These are phyloP conservation scores for Alternaria sp. DNA, from an alignment of 2,329 filamentous ascomycete species.

Conservation along the genomic window DNA sequence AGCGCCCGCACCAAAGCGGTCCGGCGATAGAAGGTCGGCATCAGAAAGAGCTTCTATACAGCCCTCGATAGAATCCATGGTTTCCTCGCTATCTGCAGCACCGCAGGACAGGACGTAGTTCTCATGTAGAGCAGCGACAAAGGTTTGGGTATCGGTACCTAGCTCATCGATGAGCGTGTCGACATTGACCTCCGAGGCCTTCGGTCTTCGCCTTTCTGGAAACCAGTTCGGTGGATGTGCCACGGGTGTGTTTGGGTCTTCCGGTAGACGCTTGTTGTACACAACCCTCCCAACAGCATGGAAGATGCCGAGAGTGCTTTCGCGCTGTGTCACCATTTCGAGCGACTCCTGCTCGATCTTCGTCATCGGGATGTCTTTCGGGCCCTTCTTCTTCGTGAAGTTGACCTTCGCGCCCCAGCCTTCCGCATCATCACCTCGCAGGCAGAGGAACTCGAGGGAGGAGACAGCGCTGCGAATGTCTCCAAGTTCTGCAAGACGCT, in stretches of 20 bases:
- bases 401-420: slow-evolving; percentile 82
- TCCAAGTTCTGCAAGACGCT: slow-evolving; percentile 81
- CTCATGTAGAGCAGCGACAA: slow-evolving; percentile 88
- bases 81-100: slow-evolving; percentile 61
- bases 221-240: slow-evolving; percentile 56
- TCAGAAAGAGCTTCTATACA: slow-evolving; percentile 88
- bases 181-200: slow-evolving; percentile 52
- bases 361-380: slow-evolving; percentile 69
- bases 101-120: slow-evolving; percentile 90
- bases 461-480: slow-evolving; percentile 94
- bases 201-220: slow-evolving; percentile 52
- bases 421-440: slow-evolving; percentile 78
- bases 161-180: slow-evolving; percentile 89
- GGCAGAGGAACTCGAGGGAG: slow-evolving; percentile 87
- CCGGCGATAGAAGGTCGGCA: slow-evolving; percentile 81
- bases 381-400: slow-evolving; percentile 63
- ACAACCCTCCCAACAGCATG: slow-evolving; percentile 95
- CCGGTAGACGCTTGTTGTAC: slow-evolving; percentile 83
- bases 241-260: slow-evolving; percentile 40
- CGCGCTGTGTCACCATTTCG: slow-evolving; percentile 81
- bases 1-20: slow-evolving; percentile 68
- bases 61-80: slow-evolving; percentile 79
- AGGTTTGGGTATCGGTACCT: slow-evolving; percentile 89
- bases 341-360: slow-evolving; percentile 79
- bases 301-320: slow-evolving; percentile 91